Base-by-base conservation (phyloP, 441 rosid species). In the Euphorbia schlechtendalii region DNA sequence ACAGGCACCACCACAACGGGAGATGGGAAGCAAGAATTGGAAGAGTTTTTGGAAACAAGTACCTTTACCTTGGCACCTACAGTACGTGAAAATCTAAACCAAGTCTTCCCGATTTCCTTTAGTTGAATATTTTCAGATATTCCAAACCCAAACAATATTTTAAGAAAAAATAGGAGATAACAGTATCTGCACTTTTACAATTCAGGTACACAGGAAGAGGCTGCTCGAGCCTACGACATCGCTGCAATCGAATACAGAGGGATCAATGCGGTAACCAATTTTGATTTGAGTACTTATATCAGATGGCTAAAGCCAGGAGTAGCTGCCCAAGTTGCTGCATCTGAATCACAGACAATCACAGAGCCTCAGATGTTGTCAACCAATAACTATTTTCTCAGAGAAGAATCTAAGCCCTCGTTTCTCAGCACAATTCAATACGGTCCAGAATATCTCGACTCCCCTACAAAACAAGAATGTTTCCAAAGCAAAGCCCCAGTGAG, bases 11-110 rank as follows among this genome's bases (percentile, higher is more conserved):
- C 65, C 92, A 86, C 53, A 84, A 86, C 67, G 89, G 92, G 17
- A 82, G 91, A 84, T 86, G 91, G 91, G 91, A 86, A 76, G 89
- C 49, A n/a, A n/a, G n/a, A n/a, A n/a, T n/a, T n/a, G n/a, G n/a
- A n/a, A n/a, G n/a, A n/a, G n/a, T n/a, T n/a, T 83, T 82, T 43
- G 92, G 92, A 34, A 86, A 82, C 83, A 86, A 84, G 70, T 86
- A 86, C 66, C 89, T 86, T 51, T 84, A 84, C 65, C 83, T 86
- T 24, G 92, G 92, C 46, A 84, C 89, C 62, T 86, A 84, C 73
- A 40, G 87, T 84, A 54, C 72, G 85, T 75, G 11, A 18, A 57
- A 18, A 27, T 62, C 65, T 49, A 24, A 40, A 18, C 38, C 8
- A 6, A 21, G 4, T 24, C 30, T 59, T 59, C 18, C 14, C 27